A percentile compares a stretch with the other conserved stretches of the same genome.
phyloP scores from a whole-genome alignment of 768 basidiomycete species.

The Hortiboletus flavorubellus region DNA sequence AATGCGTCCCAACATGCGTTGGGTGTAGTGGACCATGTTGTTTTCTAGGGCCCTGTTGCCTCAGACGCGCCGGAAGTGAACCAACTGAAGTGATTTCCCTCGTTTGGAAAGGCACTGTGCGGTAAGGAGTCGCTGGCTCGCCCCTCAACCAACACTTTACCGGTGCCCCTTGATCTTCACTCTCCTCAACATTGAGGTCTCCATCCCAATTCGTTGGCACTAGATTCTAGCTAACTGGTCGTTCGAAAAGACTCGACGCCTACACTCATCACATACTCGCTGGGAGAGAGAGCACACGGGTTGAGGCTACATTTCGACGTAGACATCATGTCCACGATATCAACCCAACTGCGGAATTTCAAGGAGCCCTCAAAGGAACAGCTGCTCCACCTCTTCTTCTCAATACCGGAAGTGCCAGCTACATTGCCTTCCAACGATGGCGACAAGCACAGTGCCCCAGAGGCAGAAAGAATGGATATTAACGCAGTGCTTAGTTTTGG shows the following conservation, averaged over 20 bases:
- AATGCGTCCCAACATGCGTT: not conserved
- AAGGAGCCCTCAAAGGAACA: conserved; percentile 92
- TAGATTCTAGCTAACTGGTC: not conserved
- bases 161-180: not conserved
- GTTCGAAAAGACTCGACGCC: not conserved
- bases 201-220: conserved; percentile 4
- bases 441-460: conserved; percentile 32
- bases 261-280: not conserved
- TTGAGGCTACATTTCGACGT: conserved; percentile 2
- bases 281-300: not conserved
- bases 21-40: not conserved
- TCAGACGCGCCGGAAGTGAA: not conserved
- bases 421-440: conserved; percentile 18
- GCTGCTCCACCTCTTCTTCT: conserved; percentile 81
- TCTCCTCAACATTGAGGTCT: not conserved
- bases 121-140: not conserved
- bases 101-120: conserved; percentile 19
- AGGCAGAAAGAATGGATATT: conserved; percentile 76
- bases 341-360: conserved; percentile 85
- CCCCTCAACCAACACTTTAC: conserved; percentile 10
- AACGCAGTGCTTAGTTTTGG: conserved; percentile 84
- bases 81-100: conserved; percentile 1
- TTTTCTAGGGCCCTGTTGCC: too few species aligned
- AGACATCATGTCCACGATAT: conserved; percentile 69
- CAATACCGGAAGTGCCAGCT: conserved; percentile 52